A percentile compares a stretch with the other conserved stretches of the same genome.
These are phyloP conservation scores for Reticulascus tulasneorum DNA, from an alignment of 2,329 filamentous ascomycete species.

Conservation along the genomic window DNA sequence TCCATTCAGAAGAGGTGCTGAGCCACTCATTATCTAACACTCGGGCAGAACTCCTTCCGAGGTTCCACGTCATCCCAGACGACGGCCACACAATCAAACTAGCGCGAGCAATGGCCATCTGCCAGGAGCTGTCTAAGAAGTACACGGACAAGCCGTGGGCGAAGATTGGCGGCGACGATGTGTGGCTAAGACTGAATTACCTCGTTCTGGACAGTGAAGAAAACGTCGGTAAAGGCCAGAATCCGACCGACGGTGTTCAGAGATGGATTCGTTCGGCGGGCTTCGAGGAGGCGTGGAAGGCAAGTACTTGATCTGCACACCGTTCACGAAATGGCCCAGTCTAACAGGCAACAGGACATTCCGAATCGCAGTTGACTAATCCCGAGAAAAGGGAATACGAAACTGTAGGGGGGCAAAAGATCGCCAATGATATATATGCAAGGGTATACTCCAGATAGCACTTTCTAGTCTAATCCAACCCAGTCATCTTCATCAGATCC, in stretches of 20 bases:
- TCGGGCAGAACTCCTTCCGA: constrained; percentile 37
- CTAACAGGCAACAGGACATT: constrained; percentile 3
- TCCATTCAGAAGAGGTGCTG: not conserved
- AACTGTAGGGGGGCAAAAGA: not conserved
- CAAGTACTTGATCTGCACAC: not conserved
- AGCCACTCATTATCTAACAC: not conserved
- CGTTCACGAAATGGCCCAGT: not conserved
- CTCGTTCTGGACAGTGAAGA: constrained; percentile 62
- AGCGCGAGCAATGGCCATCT: constrained; percentile 64
- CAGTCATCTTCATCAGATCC: constrained; percentile 40
- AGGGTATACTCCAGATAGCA: not conserved
- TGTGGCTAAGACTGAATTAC: constrained; percentile 59
- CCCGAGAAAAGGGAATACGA: not conserved
- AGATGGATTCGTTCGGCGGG: constrained; percentile 61
- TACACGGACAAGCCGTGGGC: constrained; percentile 46
- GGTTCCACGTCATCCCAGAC: constrained; percentile 50
- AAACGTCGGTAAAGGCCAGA: constrained; percentile 10
- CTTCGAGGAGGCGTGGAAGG: constrained; percentile 63
- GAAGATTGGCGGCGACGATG: constrained; percentile 47
- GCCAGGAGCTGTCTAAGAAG: constrained; percentile 44
- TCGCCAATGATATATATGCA: not conserved
- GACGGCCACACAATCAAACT: constrained; percentile 83
- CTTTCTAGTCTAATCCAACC: constrained; percentile 44
- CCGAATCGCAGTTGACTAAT: constrained; percentile 9
- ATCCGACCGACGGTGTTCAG: constrained; percentile 37